Evolutionary conservation across 257 asterid genomes (phyloP), one percentile per base, ranked within the genome.

Genomic region (Solanum dulcamara): DNA sequence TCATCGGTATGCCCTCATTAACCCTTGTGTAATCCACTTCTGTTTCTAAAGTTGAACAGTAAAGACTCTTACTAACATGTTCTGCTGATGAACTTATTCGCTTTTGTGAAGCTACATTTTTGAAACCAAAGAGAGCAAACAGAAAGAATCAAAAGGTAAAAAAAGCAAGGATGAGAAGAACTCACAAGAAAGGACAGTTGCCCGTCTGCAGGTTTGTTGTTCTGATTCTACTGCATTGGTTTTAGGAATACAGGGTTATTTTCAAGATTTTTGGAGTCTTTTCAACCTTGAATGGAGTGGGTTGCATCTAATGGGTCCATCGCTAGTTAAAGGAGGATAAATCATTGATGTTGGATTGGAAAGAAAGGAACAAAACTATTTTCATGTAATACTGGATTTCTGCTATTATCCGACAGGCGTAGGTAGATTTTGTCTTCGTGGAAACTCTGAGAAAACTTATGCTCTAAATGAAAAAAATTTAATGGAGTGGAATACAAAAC

Each of bases 151-250:
- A 26, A 87, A 88, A 86, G 93, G 93, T 62, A 84, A 86, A 86
- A 93, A 88, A 7, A 84, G 83, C 68, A 90, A 88, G 80, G 90
- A 81, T 26, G 75, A 67, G 84, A 88, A 86, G 66, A 85, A 53
- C 30, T 64, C 93, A 2, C 85, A 79, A 88, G 90, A 89, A 87
- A 96, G 92, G 89, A 94, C 91, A 64, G 88, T 91, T 80, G 95
- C 96, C 66, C 90, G 98, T 84, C 98, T 96, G 88, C 98, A 96
- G 98, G 98, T 96, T 90, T 82, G 95, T 92, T 33, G 33, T 77
- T 86, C 84, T 83, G 74, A 71, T 85, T 77, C 79, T 81, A 82
- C 84, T 12, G 24, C 35, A n/a, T 59, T 59, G 37, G 14, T 81
- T 82, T 46, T 57, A 60, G 74, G 51, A 62, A 38, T 7, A 35